A percentile compares a stretch with the other conserved stretches of the same genome.
phyloP scores from a whole-genome alignment of 768 basidiomycete species.

The Tephrocybe sp. region DNA sequence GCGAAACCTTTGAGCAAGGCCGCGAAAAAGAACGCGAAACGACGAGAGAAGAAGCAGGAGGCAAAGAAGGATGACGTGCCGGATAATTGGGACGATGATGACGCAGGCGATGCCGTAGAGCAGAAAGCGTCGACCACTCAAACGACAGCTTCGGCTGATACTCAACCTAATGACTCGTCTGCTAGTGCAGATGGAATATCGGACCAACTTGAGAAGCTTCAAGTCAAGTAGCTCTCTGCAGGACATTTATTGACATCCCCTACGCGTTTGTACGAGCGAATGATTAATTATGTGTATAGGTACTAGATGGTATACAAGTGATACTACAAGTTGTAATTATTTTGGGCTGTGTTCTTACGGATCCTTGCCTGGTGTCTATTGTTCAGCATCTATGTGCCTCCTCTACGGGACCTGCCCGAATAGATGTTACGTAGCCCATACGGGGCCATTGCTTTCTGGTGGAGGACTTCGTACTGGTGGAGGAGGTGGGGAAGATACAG shows the following conservation, averaged over 20 bases:
- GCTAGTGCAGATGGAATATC: slow-evolving; percentile 34
- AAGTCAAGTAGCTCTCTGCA: slow-evolving; percentile 41
- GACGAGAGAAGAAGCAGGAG: slow-evolving; percentile 66
- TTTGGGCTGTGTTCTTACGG: slow-evolving; percentile 28
- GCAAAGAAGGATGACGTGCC: slow-evolving; percentile 55
- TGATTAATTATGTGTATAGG: slow-evolving; percentile 23
- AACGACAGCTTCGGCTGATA: no score
- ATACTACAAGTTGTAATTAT: slow-evolving; percentile 43
- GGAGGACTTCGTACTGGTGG: slow-evolving; percentile 21
- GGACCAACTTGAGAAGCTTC: slow-evolving; percentile 56
- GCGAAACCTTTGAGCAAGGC: slow-evolving; percentile 70
- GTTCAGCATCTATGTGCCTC: no score
- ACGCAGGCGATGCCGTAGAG: slow-evolving; percentile 35
- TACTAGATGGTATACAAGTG: slow-evolving; percentile 7
- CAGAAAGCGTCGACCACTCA: slow-evolving; percentile 8
- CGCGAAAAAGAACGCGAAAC: slow-evolving; percentile 80
- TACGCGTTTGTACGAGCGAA: slow-evolving; percentile 13
- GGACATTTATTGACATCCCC: slow-evolving; percentile 3
- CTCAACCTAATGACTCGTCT: slow-evolving; percentile 13
- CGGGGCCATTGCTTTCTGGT: slow-evolving; percentile 33
- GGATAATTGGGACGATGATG: slow-evolving; percentile 81
- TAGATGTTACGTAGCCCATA: slow-evolving; percentile 27
- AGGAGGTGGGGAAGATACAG: slow-evolving; percentile 17
- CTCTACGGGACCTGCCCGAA: slow-evolving; percentile 3
- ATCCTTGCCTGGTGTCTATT: slow-evolving; percentile 13